These are phyloP conservation scores for Malbranchea zuffiana DNA, from an alignment of 2,329 filamentous ascomycete species.

Conservation along the genomic window DNA sequence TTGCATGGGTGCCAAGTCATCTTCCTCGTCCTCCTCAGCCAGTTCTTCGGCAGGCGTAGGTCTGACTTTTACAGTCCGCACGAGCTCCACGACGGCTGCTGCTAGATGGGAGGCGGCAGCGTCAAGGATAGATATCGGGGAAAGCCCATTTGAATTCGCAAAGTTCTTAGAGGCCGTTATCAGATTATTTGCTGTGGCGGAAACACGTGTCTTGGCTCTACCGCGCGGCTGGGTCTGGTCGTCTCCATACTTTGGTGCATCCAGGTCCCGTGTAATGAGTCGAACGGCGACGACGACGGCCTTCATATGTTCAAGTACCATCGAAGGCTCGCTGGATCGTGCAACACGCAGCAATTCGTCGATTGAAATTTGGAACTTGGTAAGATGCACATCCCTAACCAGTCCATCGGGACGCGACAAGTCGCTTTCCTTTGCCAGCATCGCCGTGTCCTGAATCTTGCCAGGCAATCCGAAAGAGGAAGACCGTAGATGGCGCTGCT, in stretches of 20 bases:
- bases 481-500: constrained; percentile 68
- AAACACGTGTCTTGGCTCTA: constrained; percentile 70
- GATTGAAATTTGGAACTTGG: constrained; percentile 86
- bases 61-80: constrained; percentile 73
- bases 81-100: constrained; percentile 71
- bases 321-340: constrained; percentile 59
- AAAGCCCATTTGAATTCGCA: constrained; percentile 67
- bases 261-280: constrained; percentile 71
- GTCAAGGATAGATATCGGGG: constrained; percentile 85
- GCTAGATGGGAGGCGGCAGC: constrained; percentile 86
- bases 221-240: constrained; percentile 48
- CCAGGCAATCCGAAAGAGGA: constrained; percentile 63
- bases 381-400: constrained; percentile 84
- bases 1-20: constrained; percentile 51
- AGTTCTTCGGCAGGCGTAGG: constrained; percentile 63
- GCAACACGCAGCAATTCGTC: constrained; percentile 78
- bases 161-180: constrained; percentile 95
- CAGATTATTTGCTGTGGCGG: constrained; percentile 87
- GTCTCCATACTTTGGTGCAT: constrained; percentile 47
- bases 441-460: constrained; percentile 29
- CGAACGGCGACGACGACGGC: constrained; percentile 71
- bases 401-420: constrained; percentile 63
- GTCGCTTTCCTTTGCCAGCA: constrained; percentile 57
- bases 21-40: constrained; percentile 64
- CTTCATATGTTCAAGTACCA: constrained; percentile 78